Percentiles rank a stretch among this genome's conserved stretches.
phyloP scores from a whole-genome alignment of 768 basidiomycete species.

The Coprinopsis sp. region DNA sequence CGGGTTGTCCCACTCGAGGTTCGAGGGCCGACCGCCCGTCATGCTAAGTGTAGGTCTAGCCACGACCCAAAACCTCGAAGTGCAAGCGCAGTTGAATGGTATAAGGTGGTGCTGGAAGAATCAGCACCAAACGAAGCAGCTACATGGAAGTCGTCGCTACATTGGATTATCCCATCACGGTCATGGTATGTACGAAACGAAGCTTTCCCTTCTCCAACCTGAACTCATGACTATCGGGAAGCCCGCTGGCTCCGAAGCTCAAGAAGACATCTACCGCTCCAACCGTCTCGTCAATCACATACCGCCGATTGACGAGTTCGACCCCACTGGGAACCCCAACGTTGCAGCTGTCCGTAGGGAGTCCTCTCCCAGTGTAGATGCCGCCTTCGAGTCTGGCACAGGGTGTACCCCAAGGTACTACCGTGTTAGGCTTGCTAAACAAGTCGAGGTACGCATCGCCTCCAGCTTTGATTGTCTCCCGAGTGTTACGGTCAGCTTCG shows the following conservation, averaged over 20 bases:
- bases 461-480: background rate
- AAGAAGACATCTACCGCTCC: conserved; percentile 10
- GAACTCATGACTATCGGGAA: conserved; percentile 10
- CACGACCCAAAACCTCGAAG: no score
- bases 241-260: conserved; percentile 8
- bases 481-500: background rate
- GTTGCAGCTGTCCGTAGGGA: conserved; percentile 5
- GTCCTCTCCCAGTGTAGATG: background rate
- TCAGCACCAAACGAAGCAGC: background rate
- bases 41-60: no score
- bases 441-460: conserved; percentile 10
- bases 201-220: conserved; percentile 9
- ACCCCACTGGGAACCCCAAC: conserved; percentile 10
- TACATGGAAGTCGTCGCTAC: background rate
- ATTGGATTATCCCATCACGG: background rate
- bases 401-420: conserved; percentile 5
- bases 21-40: no score
- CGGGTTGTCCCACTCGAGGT: no score
- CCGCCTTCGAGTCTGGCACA: conserved; percentile 6
- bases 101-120: background rate
- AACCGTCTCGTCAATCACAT: conserved; percentile 12
- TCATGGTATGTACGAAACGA: conserved; percentile 8
- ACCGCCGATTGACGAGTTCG: conserved; percentile 7
- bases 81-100: background rate
- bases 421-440: background rate